phyloP scores from a whole-genome alignment of 768 basidiomycete species.

The Calvatia gigantea region DNA sequence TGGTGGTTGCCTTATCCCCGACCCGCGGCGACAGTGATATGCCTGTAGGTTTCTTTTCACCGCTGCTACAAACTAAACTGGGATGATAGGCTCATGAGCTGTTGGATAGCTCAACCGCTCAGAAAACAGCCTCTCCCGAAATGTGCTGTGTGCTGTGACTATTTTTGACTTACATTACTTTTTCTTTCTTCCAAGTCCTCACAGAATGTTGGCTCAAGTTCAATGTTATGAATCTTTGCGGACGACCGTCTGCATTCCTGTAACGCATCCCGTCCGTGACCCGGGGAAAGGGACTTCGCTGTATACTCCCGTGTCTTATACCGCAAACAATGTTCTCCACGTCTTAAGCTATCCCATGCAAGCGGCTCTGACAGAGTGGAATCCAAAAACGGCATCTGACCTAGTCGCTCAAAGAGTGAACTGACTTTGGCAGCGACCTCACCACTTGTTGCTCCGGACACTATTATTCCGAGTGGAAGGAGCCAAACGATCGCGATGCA shows the following conservation, averaged over 20 bases:
- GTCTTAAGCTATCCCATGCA: neutral
- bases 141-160: too few relatives aligned
- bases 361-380: neutral
- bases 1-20: neutral
- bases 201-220: neutral
- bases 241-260: neutral
- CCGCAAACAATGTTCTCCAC: slow-evolving; percentile 2
- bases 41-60: neutral
- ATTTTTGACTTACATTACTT: too few relatives aligned
- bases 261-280: neutral
- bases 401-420: neutral
- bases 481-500: slow-evolving; percentile 1
- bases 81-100: neutral
- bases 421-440: neutral
- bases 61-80: neutral
- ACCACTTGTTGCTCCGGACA: neutral
- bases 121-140: too few relatives aligned
- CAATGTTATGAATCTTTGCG: neutral
- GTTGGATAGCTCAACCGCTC: neutral
- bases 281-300: neutral
- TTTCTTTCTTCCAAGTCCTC: neutral
- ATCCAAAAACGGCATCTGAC: neutral
- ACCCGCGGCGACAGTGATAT: neutral
- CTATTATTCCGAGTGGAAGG: neutral
- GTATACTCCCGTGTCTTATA: slow-evolving; percentile 4